These are phyloP conservation scores for Fusarium sororula DNA, from an alignment of 2,329 filamentous ascomycete species.

Conservation along the genomic window DNA sequence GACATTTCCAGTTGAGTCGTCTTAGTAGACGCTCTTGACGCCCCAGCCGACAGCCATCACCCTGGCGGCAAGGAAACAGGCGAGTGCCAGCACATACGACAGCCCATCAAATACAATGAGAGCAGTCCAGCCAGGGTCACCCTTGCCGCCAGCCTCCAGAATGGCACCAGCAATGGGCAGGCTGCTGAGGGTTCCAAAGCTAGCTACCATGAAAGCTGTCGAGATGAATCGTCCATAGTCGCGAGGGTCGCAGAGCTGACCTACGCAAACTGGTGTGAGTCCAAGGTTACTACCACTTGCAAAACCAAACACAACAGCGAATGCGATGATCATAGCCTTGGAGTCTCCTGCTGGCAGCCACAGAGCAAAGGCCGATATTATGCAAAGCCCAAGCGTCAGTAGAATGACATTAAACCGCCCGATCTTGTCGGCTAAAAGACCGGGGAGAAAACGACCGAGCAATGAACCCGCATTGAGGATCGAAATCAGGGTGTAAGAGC, in stretches of 20 bases:
- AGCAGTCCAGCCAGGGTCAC: constrained; percentile 47
- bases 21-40: constrained; percentile 27
- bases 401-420: constrained; percentile 87
- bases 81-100: constrained; percentile 30
- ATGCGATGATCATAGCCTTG: constrained; percentile 70
- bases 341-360: constrained; percentile 73
- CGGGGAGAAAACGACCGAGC: constrained; percentile 79
- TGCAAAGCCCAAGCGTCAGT: constrained; percentile 65
- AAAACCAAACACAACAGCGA: constrained; percentile 79
- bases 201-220: constrained; percentile 80
- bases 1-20: background rate
- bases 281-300: constrained; percentile 81
- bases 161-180: constrained; percentile 55
- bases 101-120: constrained; percentile 52
- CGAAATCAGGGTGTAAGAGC: constrained; percentile 77
- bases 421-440: constrained; percentile 76
- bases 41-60: constrained; percentile 32
- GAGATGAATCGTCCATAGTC: constrained; percentile 81
- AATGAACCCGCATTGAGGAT: constrained; percentile 83
- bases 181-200: constrained; percentile 69
- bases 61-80: constrained; percentile 30
- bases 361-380: constrained; percentile 67
- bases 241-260: constrained; percentile 79
- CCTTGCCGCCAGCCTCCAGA: constrained; percentile 43
- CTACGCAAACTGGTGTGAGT: constrained; percentile 81